Conservation (phyloP, 2,329 filamentous ascomycete genomes). For the Gaeumannomyces sp. region DNA sequence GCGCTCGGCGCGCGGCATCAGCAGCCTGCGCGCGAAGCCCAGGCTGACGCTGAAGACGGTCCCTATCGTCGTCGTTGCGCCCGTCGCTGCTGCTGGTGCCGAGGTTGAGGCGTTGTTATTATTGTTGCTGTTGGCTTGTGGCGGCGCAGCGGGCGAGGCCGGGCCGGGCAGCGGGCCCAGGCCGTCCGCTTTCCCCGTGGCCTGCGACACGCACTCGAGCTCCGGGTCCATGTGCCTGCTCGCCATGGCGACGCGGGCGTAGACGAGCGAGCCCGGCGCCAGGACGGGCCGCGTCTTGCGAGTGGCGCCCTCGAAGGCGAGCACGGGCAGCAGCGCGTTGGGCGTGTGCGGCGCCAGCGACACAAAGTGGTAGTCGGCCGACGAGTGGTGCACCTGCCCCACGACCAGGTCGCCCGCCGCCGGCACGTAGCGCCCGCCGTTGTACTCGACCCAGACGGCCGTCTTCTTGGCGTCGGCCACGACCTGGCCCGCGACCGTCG, state of each 20-base stretch:
- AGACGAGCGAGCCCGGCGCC: constrained; percentile 69
- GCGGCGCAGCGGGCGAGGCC: background rate
- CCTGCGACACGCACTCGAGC: constrained; percentile 79
- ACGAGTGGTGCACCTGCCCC: constrained; percentile 72
- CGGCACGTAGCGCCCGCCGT: constrained; percentile 70
- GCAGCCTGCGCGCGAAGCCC: constrained; percentile 72
- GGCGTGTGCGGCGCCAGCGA: constrained; percentile 61
- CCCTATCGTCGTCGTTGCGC: constrained; percentile 54
- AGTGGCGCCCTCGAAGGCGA: constrained; percentile 88
- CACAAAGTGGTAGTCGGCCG: constrained; percentile 74
- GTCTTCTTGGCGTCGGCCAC: constrained; percentile 67
- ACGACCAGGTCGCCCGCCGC: constrained; percentile 80
- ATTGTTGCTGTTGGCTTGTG: background rate
- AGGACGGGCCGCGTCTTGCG: constrained; percentile 87
- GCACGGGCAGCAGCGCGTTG: constrained; percentile 67
- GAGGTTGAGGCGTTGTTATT: background rate
- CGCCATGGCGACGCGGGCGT: constrained; percentile 74
- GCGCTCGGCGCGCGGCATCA: constrained; percentile 57
- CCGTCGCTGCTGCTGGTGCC: constrained; percentile 26
- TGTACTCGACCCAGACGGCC: constrained; percentile 69
- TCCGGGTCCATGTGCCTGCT: constrained; percentile 84
- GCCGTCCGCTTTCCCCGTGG: constrained; percentile 83
- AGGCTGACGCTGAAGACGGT: constrained; percentile 80
- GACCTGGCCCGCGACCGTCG: constrained; percentile 62
- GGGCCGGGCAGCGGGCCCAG: constrained; percentile 66